These are phyloP conservation scores for Fistulinella prunicolor DNA, from an alignment of 768 basidiomycete genomes.

Conservation along the genomic window DNA sequence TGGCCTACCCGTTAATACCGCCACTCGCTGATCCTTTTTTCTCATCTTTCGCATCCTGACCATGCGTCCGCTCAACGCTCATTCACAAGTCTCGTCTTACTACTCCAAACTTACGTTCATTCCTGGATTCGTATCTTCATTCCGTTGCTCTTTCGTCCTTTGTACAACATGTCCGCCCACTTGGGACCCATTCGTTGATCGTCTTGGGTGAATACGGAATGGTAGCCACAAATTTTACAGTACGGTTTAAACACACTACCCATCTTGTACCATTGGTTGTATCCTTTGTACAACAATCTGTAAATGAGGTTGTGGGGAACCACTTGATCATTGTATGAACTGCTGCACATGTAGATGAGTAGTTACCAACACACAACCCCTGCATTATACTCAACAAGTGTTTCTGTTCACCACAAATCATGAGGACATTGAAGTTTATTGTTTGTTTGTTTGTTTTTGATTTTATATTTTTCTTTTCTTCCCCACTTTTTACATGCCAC, in stretches of 20 bases:
- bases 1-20: neutral
- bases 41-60: neutral
- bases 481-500: constrained; percentile 9
- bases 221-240: constrained; percentile 16
- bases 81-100: neutral
- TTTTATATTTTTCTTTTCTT: constrained; percentile 4
- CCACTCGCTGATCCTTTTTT: too few species aligned
- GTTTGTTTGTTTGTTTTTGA: neutral
- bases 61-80: constrained; percentile 1
- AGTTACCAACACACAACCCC: too few species aligned
- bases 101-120: neutral
- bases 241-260: constrained; percentile 11
- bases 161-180: constrained; percentile 14
- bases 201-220: constrained; percentile 1
- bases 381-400: too few species aligned
- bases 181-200: constrained; percentile 12
- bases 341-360: too few species aligned
- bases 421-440: too few species aligned
- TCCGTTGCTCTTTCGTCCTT: constrained; percentile 5
- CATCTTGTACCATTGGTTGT: constrained; percentile 14
- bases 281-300: neutral
- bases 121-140: neutral
- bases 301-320: neutral
- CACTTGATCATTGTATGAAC: too few species aligned
- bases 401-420: too few species aligned